Conservation (phyloP, 768 basidiomycete genomes). For the Trametes gibbosa region DNA sequence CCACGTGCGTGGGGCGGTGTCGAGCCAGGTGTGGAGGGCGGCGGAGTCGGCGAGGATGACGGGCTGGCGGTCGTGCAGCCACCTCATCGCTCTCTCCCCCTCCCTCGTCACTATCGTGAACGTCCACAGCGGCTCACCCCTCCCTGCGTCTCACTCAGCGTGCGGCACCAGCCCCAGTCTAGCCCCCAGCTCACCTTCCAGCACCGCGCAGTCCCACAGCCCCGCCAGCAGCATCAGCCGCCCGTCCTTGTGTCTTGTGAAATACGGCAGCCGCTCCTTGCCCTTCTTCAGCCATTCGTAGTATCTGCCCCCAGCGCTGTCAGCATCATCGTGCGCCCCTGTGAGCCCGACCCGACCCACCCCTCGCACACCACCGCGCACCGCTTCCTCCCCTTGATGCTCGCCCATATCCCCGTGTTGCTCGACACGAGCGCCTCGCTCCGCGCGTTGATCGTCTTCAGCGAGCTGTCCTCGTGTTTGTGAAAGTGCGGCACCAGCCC, state of each 20-base stretch:
- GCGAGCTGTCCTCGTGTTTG: slow-evolving; percentile 65
- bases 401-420: slow-evolving; percentile 78
- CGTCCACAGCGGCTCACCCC: slow-evolving; percentile 62
- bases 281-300: slow-evolving; percentile 94
- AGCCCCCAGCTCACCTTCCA: no score
- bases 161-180: no score
- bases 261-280: slow-evolving; percentile 77
- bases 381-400: slow-evolving; percentile 75
- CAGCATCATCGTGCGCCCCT: no score
- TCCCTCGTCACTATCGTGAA: slow-evolving; percentile 90
- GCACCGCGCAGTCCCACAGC: slow-evolving; percentile 71
- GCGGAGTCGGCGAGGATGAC: slow-evolving; percentile 68
- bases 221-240: slow-evolving; percentile 84
- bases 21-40: slow-evolving; percentile 74
- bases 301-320: no score
- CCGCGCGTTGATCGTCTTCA: slow-evolving; percentile 90
- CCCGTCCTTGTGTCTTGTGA: slow-evolving; percentile 64
- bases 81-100: slow-evolving; percentile 64
- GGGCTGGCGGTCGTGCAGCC: slow-evolving; percentile 91
- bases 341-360: slow-evolving; percentile 41
- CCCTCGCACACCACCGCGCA: slow-evolving; percentile 85
- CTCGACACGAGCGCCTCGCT: slow-evolving; percentile 75
- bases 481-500: slow-evolving; percentile 85
- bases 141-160: slow-evolving; percentile 44
- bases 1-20: slow-evolving; percentile 70